Conservation (phyloP, 176 grass and related monocot species). For the Rhipidocladum racemiflorum region DNA sequence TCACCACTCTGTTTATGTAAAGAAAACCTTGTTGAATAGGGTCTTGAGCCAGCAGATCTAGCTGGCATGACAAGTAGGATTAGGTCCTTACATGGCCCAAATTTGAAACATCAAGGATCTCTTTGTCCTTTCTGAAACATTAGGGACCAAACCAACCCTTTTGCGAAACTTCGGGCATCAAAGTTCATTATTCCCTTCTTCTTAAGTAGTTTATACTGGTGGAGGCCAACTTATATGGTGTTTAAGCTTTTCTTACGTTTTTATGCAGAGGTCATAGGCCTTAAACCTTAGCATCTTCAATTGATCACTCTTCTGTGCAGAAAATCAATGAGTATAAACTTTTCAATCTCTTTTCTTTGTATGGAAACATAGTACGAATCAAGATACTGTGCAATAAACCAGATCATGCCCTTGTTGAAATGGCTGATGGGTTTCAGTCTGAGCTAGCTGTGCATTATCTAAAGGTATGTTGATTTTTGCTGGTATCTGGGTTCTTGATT, state of each 20-base stretch:
- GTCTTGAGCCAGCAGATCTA: no score
- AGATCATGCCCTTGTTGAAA: slow-evolving; percentile 93
- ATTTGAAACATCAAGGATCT: background rate
- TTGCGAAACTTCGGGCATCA: background rate
- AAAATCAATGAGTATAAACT: slow-evolving; percentile 91
- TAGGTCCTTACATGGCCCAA: background rate
- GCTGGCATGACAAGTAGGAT: background rate
- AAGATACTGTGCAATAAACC: slow-evolving; percentile 88
- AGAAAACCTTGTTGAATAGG: no score
- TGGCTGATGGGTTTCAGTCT: slow-evolving; percentile 94
- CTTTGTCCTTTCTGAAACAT: background rate
- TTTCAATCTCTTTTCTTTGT: slow-evolving; percentile 94
- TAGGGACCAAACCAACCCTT: background rate
- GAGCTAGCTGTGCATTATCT: slow-evolving; percentile 92
- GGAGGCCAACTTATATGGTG: background rate
- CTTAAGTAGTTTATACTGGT: background rate
- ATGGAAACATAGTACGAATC: slow-evolving; percentile 94
- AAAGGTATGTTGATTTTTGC: slow-evolving; percentile 40
- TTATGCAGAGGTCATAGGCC: background rate
- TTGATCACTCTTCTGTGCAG: slow-evolving; percentile 44
- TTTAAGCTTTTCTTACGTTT: background rate
- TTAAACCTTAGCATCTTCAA: slow-evolving; percentile 1
- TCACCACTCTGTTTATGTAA: background rate
- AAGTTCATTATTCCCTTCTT: background rate
- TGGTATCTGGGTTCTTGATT: background rate